Evolutionary conservation across 2,329 filamentous ascomycete species (phyloP).

Genomic region (Monosporascus sp.): DNA sequence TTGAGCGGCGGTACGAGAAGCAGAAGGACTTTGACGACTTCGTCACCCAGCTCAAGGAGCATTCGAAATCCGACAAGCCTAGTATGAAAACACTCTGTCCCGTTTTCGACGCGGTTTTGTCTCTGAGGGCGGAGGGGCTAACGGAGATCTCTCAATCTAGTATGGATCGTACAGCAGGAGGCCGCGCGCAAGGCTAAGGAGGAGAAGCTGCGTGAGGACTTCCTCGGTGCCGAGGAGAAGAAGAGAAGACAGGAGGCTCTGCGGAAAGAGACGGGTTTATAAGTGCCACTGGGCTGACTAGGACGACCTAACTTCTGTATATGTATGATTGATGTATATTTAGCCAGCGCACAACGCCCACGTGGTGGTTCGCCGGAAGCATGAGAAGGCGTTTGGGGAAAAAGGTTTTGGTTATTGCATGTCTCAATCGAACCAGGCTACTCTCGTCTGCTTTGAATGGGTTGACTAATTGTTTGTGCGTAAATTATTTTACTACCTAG

Average conservation of each 20-base stretch:
- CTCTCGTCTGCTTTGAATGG: neutral
- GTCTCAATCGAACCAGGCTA: neutral
- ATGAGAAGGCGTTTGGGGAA: neutral
- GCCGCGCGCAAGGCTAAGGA: conserved; percentile 30
- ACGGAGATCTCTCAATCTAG: conserved; percentile 19
- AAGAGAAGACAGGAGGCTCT: conserved; percentile 36
- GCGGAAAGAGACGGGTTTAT: conserved; percentile 28
- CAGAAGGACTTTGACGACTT: conserved; percentile 89
- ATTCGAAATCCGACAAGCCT: conserved; percentile 85
- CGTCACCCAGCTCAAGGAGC: conserved; percentile 75
- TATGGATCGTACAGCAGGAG: conserved; percentile 41
- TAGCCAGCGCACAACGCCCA: neutral
- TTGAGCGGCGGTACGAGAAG: conserved; percentile 70
- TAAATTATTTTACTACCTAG: neutral
- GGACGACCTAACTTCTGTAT: too few relatives aligned
- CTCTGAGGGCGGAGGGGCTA: conserved; percentile 2
- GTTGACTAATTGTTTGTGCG: too few relatives aligned
- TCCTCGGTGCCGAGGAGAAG: conserved; percentile 31
- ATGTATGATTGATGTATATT: neutral
- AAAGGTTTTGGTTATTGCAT: neutral
- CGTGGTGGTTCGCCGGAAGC: neutral
- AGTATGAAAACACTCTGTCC: conserved; percentile 52
- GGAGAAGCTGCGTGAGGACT: conserved; percentile 29
- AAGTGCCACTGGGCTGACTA: too few relatives aligned
- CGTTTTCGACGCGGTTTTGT: neutral